A percentile compares a stretch with the other conserved stretches of the same genome.
Conservation (phyloP, 2,329 filamentous ascomycete species). For the Nannizziopsis barbatae region DNA sequence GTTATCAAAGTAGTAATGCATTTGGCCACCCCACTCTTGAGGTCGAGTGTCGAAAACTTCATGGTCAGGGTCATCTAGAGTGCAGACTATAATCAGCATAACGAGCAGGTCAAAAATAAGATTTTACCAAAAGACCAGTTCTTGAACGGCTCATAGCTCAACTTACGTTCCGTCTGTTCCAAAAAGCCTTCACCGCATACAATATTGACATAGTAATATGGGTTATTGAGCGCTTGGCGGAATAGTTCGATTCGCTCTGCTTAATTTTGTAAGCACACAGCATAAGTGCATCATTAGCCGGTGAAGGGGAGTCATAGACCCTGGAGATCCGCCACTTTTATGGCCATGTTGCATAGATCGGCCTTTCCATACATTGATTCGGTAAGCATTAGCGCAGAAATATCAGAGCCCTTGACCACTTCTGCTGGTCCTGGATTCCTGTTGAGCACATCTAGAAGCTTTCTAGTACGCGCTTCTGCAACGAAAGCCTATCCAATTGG, state of each 20-base stretch:
- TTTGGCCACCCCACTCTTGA: conserved; percentile 4
- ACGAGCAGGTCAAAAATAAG: neutral
- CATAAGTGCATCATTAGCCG: neutral
- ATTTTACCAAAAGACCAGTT: neutral
- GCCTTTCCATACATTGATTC: conserved; percentile 3
- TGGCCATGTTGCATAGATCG: neutral
- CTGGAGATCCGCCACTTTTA: conserved; percentile 1
- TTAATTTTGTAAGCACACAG: neutral
- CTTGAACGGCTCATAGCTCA: neutral
- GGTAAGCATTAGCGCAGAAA: conserved; percentile 2
- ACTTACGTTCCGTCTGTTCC: neutral
- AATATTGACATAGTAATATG: conserved; percentile 4
- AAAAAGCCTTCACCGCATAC: conserved; percentile 6
- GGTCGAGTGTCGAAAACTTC: conserved; percentile 3
- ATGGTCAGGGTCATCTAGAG: neutral
- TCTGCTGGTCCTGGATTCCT: neutral
- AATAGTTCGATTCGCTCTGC: conserved; percentile 1
- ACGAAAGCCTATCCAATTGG: neutral
- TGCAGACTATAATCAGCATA: neutral
- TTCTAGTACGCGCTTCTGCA: conserved; percentile 3
- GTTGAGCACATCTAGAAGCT: neutral
- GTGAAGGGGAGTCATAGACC: conserved; percentile 1
- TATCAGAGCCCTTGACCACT: conserved; percentile 3
- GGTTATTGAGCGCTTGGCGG: neutral
- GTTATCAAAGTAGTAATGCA: neutral